Base-by-base conservation (phyloP, 176 grass and related monocot species). In the Eragrostis nindensis region DNA sequence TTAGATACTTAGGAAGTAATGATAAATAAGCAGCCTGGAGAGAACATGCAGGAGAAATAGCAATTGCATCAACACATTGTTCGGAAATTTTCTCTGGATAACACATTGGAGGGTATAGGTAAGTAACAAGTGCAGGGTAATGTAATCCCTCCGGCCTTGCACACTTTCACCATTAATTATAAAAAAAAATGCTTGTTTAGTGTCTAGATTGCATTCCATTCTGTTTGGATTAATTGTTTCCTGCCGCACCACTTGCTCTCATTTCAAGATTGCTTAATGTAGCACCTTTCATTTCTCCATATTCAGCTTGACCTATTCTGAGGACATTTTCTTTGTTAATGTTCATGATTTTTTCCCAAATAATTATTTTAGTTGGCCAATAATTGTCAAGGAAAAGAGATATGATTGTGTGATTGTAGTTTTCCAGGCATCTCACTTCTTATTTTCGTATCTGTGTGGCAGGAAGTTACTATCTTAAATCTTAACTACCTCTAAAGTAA, bases 251-350 rank as follows among this genome's bases (percentile, higher is more conserved):
- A 60, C 50, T 29, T 70, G n/a, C n/a, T 57, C n/a, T 56, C 38
- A 65, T 75, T 68, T 67, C 27, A 57, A 15, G 39, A 62, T 54
- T 75, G 17, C 22, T 44, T 63, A 19, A 13, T 65, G 2, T 10
- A 15, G 0, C 26, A 70, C 24, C 46, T 73, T 3, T 70, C 36
- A 27, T 81, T 68, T 42, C 4, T 81, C 69, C 19, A 24, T 63
- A 42, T 38, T 11, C 67, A 75, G 11, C 62, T 59, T 36, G 32
- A 36, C 44, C 11, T 80, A 7, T 66, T 80, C 7, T 86, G 43
- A 36, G 39, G 59, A 67, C 3, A 77, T 77, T 78, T 73, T 66
- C 47, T 17, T 59, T 55, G 21, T 68, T 77, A 69, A 46, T 76
- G 18, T 38, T 57, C 67, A 66, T 16, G 60, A 75, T 39, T 16